Evolutionary conservation across 2,329 filamentous ascomycete species (phyloP), one percentile per base, ranked within the genome.

Genomic region (Calonectria montana): DNA sequence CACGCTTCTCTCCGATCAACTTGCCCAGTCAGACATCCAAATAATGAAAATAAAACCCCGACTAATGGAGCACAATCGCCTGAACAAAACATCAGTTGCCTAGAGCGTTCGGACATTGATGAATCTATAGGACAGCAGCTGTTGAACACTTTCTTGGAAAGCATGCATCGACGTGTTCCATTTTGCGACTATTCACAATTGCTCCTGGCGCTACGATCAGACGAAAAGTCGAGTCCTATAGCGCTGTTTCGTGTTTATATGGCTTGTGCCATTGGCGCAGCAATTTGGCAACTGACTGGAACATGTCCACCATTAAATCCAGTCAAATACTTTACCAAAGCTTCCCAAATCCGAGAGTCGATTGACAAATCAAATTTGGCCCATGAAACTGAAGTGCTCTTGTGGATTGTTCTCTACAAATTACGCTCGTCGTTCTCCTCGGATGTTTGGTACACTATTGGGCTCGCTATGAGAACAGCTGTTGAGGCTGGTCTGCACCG

Each of bases 341-440:
- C 65, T 16, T 67, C 27, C 5, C n/a, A 67, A 35, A 45, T 67
- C 5, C 31, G 50, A 47, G 27, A 50, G 12, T 48, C 39, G 3
- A 29, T 67, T 50, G 29, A 37, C 9, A 48, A 47, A 13, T 18
- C 39, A 8, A 37, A 61, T 13, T 12, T 59, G 9, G n/a, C 43
- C 3, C 39, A 59, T 21, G 47, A 59, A n/a, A 27, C 39, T 12
- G 67, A 70, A 16, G 27, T 48, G 5, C 37, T 39, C 2, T 37
- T 70, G 16, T 70, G 67, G 67, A 35, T 29, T n/a, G 35, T 70
- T n/a, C 27, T 70, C 23, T 70, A 70, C 23, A 65, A 70, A 16
- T 47, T 70, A 12, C 67, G 67, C 16, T 64, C 59, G 35, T 43
- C 55, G 2, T 70, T 65, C 47, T 70, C 67, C 2, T 65, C 67